Conservation (phyloP, 208 protist species). For the Trypanosoma lewisi region DNA sequence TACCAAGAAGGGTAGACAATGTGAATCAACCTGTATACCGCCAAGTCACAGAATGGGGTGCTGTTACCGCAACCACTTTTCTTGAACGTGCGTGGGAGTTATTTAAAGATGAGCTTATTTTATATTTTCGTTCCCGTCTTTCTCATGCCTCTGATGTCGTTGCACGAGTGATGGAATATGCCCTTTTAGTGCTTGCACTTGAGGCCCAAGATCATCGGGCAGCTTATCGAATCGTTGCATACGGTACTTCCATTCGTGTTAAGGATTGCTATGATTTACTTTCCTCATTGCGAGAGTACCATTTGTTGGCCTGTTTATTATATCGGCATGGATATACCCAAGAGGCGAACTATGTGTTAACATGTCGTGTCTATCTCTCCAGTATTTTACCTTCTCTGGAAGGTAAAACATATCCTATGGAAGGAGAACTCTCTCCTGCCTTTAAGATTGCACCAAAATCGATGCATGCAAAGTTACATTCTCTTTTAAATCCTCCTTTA, state of each 20-base stretch:
- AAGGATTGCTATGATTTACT: constrained; percentile 73
- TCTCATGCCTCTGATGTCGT: constrained; percentile 14
- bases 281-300: constrained; percentile 44
- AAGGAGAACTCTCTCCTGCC: not conserved
- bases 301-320: constrained; percentile 68
- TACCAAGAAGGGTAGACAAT: constrained; percentile 16
- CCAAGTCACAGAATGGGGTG: constrained; percentile 34
- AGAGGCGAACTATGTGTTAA: constrained; percentile 28
- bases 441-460: constrained; percentile 16
- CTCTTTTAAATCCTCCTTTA: constrained; percentile 2
- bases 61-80: constrained; percentile 33
- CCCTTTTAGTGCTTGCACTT: constrained; percentile 63
- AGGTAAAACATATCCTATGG: not conserved
- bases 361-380: constrained; percentile 31
- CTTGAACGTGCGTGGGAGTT: constrained; percentile 42
- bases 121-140: constrained; percentile 42
- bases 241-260: constrained; percentile 29
- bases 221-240: constrained; percentile 43
- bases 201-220: constrained; percentile 58
- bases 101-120: constrained; percentile 45
- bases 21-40: constrained; percentile 14
- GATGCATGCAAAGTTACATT: constrained; percentile 11
- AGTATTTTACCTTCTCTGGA: constrained; percentile 16
- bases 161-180: constrained; percentile 63
- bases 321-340: constrained; percentile 38